These are phyloP conservation scores for Geosmithia flava DNA, from an alignment of 2,329 filamentous ascomycete species.

Conservation along the genomic window DNA sequence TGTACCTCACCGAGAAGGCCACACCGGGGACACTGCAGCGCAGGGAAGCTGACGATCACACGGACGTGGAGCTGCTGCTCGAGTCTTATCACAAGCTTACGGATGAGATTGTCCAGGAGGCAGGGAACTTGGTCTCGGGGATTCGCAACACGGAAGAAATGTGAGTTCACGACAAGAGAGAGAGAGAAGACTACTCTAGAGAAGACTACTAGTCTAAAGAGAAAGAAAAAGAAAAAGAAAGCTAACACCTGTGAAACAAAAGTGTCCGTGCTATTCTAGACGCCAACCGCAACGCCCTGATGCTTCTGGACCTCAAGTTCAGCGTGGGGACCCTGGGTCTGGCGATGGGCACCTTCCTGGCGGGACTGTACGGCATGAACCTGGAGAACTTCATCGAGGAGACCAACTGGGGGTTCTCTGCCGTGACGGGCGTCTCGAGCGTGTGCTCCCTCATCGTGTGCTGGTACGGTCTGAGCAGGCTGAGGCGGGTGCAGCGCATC, in stretches of 20 bases:
- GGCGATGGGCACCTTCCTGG: constrained; percentile 86
- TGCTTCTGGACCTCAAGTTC: constrained; percentile 94
- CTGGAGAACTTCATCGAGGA: constrained; percentile 98
- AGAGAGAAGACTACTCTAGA: neutral
- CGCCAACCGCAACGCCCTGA: constrained; percentile 94
- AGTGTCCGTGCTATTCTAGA: constrained; percentile 95
- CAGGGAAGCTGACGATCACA: constrained; percentile 75
- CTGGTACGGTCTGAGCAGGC: constrained; percentile 69
- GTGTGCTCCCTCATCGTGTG: constrained; percentile 67
- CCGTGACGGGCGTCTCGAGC: constrained; percentile 59
- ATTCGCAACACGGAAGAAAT: constrained; percentile 99
- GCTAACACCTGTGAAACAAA: constrained; percentile 11
- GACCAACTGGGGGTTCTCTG: constrained; percentile 71
- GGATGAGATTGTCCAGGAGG: constrained; percentile 94
- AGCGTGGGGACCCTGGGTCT: constrained; percentile 91
- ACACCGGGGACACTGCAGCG: constrained; percentile 59
- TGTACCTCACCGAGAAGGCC: constrained; percentile 90
- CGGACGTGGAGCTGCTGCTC: constrained; percentile 91
- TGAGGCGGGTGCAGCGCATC: constrained; percentile 76
- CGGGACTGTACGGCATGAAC: constrained; percentile 99
- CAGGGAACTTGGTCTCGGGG: constrained; percentile 81
- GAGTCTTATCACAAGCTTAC: constrained; percentile 97
- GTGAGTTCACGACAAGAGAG: constrained; percentile 37
- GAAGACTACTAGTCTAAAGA: neutral
- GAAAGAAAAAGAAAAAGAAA: too few species aligned